Evolutionary conservation across 2,329 filamentous ascomycete species (phyloP), one percentile per base, ranked within the genome.

Genomic region (Mollisia scopiformis): DNA sequence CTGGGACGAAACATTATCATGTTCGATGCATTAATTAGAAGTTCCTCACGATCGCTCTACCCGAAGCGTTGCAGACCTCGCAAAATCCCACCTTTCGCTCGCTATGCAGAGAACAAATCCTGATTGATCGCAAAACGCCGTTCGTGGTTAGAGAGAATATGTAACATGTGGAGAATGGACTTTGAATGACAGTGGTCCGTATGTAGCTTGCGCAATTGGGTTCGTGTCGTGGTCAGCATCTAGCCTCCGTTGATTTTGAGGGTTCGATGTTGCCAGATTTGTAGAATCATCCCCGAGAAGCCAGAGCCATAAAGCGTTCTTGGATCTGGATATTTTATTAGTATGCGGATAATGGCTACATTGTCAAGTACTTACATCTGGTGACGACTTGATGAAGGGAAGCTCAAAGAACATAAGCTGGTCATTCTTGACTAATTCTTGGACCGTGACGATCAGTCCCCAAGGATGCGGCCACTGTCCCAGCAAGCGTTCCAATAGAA

Each of bases 381-480:
- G 93, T 68, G 89, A 87, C 67, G 89, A 85, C 80, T 97, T 96
- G 77, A 98, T 91, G 71, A 96, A 97, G 27, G 92, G 91, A 67
- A 97, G 82, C 54, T 95, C 91, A 80, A 96, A 98, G 81, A 99
- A 96, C 72, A 88, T 88, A 76, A 94, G 96, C 73, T 88, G 91
- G 57, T 91, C 88, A 74, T 96, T 97, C 81, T 96, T 96, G 68
- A 96, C 82, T 59, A 99, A 84, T 79, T 98, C 95, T 65, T 95
- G 80, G 63, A 96, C 84, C 35, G 93, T 94, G 64, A 93, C 88
- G 74, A 97, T 88, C 46, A 99, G 80, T 13, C 96, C 96, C 94
- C 94, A 98, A 19, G 96, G 94, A 74, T 98, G 94, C 55, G 94
- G 94, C 78, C 93, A 92, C 75, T 92, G 92, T 23, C 92, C 90